These are phyloP conservation scores for Plasmodium relictum DNA, from an alignment of 169 alveolate species.

Conservation along the genomic window DNA sequence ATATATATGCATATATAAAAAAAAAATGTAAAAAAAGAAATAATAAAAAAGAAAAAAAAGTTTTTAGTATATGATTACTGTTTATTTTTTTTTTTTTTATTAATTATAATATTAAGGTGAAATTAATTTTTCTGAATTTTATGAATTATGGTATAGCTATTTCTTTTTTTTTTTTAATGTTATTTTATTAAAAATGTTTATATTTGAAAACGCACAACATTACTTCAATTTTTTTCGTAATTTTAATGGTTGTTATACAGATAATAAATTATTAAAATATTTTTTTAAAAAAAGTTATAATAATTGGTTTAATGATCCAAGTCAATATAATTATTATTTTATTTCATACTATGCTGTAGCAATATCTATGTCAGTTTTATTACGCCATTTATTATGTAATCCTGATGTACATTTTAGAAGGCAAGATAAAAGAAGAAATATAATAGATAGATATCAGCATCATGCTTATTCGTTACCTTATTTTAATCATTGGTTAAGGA, in stretches of 20 bases:
- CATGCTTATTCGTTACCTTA: slow-evolving; percentile 87
- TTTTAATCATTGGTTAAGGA: slow-evolving; percentile 81
- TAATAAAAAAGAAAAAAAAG: background rate
- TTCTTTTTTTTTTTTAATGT: background rate
- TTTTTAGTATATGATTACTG: background rate
- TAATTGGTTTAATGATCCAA: slow-evolving; percentile 87
- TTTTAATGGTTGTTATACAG: slow-evolving; percentile 79
- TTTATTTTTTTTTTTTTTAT: background rate
- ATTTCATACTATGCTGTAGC: slow-evolving; percentile 79
- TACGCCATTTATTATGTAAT: slow-evolving; percentile 65
- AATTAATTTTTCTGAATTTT: background rate
- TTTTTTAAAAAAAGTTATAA: slow-evolving; percentile 85
- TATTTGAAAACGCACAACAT: slow-evolving; percentile 75
- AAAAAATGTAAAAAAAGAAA: slow-evolving; percentile 4
- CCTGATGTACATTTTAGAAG: slow-evolving; percentile 79
- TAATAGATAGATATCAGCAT: slow-evolving; percentile 82
- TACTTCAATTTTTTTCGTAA: slow-evolving; percentile 74
- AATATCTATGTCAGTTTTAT: slow-evolving; percentile 25
- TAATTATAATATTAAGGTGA: background rate
- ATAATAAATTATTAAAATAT: slow-evolving; percentile 84
- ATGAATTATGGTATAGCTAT: slow-evolving; percentile 11
- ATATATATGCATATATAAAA: background rate
- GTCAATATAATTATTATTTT: slow-evolving; percentile 85
- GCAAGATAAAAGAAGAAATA: slow-evolving; percentile 77
- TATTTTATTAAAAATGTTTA: slow-evolving; percentile 34